Percentiles rank a stretch among this genome's conserved stretches.
These are phyloP conservation scores for Cyclotella sp. DNA, from an alignment of 108 stramenopile genomes.

Conservation along the genomic window DNA sequence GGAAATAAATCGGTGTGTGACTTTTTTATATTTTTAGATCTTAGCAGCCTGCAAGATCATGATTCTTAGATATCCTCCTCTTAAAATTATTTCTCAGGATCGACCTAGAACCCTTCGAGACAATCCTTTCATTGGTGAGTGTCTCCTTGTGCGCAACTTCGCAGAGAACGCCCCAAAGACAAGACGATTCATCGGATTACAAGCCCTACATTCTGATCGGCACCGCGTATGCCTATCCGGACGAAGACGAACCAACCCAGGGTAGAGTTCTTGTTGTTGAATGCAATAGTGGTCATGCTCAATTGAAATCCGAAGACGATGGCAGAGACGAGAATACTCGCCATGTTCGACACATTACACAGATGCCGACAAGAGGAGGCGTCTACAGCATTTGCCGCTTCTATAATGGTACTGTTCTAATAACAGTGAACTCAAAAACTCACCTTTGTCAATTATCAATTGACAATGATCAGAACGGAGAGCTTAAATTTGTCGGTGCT, in stretches of 20 bases:
- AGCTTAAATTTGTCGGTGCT: slow-evolving; percentile 60
- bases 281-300: slow-evolving; percentile 48
- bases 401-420: slow-evolving; percentile 71
- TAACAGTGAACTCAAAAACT: slow-evolving; percentile 85
- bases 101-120: slow-evolving; percentile 86
- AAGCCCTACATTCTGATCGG: slow-evolving; percentile 89
- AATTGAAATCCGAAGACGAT: slow-evolving; percentile 30
- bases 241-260: slow-evolving; percentile 93
- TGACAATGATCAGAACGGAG: slow-evolving; percentile 50
- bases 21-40: not conserved
- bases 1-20: slow-evolving; percentile 73
- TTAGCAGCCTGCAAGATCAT: not conserved
- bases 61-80: not conserved
- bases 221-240: slow-evolving; percentile 88
- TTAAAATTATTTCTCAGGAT: slow-evolving; percentile 48
- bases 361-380: slow-evolving; percentile 73
- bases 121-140: slow-evolving; percentile 78
- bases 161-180: slow-evolving; percentile 28
- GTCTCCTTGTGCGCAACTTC: slow-evolving; percentile 49
- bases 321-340: slow-evolving; percentile 35
- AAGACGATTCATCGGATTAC: slow-evolving; percentile 25
- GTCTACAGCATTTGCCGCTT: slow-evolving; percentile 85
- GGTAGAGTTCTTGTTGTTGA: slow-evolving; percentile 93
- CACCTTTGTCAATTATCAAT: slow-evolving; percentile 58
- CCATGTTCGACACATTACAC: slow-evolving; percentile 63